Base-by-base conservation (phyloP, 1,284 basidiomycete genomes). In the Cutaneotrichosporon cyanovorans region DNA sequence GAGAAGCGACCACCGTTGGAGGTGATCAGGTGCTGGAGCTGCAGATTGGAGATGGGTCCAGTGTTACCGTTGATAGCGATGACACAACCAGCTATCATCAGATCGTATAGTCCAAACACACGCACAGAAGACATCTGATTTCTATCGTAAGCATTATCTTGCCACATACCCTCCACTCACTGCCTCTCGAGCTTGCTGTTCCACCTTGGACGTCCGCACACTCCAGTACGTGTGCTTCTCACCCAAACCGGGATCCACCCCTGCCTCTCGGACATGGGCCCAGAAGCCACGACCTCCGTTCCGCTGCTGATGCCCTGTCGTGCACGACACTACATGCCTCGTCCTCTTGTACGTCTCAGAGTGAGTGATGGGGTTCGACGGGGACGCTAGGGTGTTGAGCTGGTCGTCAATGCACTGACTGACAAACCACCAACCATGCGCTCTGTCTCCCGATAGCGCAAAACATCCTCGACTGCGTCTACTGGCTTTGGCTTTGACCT, bases 31-130 rank as follows among this genome's bases (percentile, higher is more conserved):
- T 67, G 62, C 49, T 70, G 66, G n/a, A 71, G 42, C 50, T 72
- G 69, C 15, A 72, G 56, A 49, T 71, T 70, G 14, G 69, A 70
- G 14, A 68, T 55, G 1, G 65, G 62, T 3, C 69, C 69, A 1
- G 67, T 68, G 5, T 65, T 66, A n/a, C 71, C 71, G 50, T 71
- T 72, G 44, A 72, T 59, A 19, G 69, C 69, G 30, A 72, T 63
- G 5, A 65, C 51, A 42, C 67, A 66, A 9, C 68, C 70, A 12
- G 57, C 59, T 61, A 38, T 21, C 5, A 35, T 51, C 15, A 48
- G 50, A n/a, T 37, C 19, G 10, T 9, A 28, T 28, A n/a, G 8
- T 28, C 25, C 25, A 28, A 12, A 7, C 12, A 6, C 9, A 7
- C 32, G 10, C 25, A 43, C 42, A 22, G 7, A 43, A 30, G 9